These are phyloP conservation scores for Plasmodium gallinaceum DNA, from an alignment of 169 alveolate genomes.

Conservation along the genomic window DNA sequence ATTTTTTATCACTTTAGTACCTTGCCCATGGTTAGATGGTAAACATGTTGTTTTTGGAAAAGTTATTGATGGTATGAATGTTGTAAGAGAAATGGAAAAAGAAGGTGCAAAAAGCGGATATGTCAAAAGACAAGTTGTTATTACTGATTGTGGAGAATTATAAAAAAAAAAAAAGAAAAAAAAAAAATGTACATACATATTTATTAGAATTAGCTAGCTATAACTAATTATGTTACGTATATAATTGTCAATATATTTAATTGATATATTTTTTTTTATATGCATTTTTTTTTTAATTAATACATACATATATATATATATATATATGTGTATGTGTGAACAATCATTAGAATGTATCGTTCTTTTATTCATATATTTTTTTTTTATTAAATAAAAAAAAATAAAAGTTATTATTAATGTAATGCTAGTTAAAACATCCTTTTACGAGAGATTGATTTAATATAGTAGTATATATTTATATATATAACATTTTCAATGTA, in stretches of 20 bases:
- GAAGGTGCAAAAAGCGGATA: constrained; percentile 94
- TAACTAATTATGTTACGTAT: not conserved
- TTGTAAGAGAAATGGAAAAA: constrained; percentile 93
- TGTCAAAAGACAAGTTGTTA: constrained; percentile 89
- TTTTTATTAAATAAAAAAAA: too few species aligned
- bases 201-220: not conserved
- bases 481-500: too few species aligned
- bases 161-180: constrained; percentile 28
- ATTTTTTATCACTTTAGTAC: constrained; percentile 95
- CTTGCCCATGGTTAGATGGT: constrained; percentile 97
- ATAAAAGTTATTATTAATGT: too few species aligned
- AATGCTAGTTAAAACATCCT: too few species aligned
- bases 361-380: too few species aligned
- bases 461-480: too few species aligned
- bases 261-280: not conserved
- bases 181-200: not conserved
- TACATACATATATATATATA: not conserved
- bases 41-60: constrained; percentile 98
- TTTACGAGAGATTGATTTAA: too few species aligned
- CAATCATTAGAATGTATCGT: too few species aligned
- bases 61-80: constrained; percentile 93
- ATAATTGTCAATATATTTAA: not conserved
- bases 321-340: not conserved
- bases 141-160: constrained; percentile 94
- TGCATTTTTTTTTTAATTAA: not conserved